phyloP scores from a whole-genome alignment of 768 basidiomycete genomes.

The Myochromella boudieri region DNA sequence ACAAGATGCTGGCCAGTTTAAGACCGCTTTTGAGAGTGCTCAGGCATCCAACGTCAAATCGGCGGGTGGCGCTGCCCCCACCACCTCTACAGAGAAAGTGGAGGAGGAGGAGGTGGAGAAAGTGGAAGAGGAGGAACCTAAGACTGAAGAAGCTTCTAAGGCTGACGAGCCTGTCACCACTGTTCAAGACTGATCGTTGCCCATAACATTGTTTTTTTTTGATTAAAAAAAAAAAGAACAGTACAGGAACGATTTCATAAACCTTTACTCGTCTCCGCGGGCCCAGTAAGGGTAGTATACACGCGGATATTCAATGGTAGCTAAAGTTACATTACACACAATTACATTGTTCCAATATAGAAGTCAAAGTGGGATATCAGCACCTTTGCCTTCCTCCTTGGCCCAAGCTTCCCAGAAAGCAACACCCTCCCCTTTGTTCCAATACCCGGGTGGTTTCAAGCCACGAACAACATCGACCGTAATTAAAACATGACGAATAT shows the following conservation, averaged over 20 bases:
- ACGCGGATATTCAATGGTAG: slow-evolving; percentile 7
- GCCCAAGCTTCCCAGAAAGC: slow-evolving; percentile 81
- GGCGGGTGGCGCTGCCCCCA: slow-evolving; percentile 23
- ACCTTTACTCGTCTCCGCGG: slow-evolving; percentile 2
- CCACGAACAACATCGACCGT: slow-evolving; percentile 70
- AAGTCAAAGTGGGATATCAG: too few species aligned
- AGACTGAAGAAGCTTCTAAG: slow-evolving; percentile 26
- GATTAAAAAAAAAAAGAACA: too few species aligned
- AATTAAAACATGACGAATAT: slow-evolving; percentile 81
- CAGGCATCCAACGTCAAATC: slow-evolving; percentile 66
- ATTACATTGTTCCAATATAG: too few species aligned
- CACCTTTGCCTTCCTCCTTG: slow-evolving; percentile 49
- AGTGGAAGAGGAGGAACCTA: slow-evolving; percentile 27
- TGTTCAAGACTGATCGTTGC: slow-evolving; percentile 26
- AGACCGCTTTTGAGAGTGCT: slow-evolving; percentile 83
- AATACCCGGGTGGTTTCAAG: slow-evolving; percentile 66
- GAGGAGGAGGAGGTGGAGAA: slow-evolving; percentile 21
- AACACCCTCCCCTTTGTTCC: slow-evolving; percentile 63
- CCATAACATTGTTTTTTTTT: slow-evolving; percentile 12
- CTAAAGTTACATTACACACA: slow-evolving; percentile 14
- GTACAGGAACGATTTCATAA: slow-evolving; percentile 10
- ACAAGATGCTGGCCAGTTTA: slow-evolving; percentile 84
- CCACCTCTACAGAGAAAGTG: slow-evolving; percentile 31
- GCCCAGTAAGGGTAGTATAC: slow-evolving; percentile 8
- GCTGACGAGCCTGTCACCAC: slow-evolving; percentile 24